Base-by-base conservation (phyloP, 1,139 yeast genomes). In the Eremothecium sinecaudum region DNA sequence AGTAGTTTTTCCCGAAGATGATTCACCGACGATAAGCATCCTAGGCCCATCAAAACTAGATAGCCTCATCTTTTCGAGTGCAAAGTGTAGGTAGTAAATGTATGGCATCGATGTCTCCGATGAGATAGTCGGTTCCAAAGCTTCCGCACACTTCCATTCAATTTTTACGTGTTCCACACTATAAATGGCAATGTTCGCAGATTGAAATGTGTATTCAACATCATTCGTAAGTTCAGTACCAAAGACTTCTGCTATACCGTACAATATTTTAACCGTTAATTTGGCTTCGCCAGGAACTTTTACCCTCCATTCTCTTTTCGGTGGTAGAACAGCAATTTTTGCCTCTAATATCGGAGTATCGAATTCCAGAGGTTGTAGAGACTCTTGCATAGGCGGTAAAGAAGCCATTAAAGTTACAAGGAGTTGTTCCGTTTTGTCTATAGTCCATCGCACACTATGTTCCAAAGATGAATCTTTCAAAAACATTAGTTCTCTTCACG, bases 151-250 rank as follows among this genome's bases (percentile, higher is more conserved):
- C 35, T 61, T 55, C 55, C 73, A 75, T 39, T 66, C 66, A 8
- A 79, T 34, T 19, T 57, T 61, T 38, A 75, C 69, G 7, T 80
- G 81, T 20, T 64, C 58, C 65, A 72, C 63, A 49, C 96, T 61
- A 64, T 70, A 69, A 38, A 90, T 41, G 46, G 75, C 67, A 48
- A 75, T 60, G 53, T 75, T 69, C 59, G 78, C 52, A 40, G 90
- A 69, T 51, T 66, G 52, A 63, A 78, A 69, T 36, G 67, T 55
- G 46, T 81, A 69, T 16, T 76, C 81, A 1, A 71, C 68, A 40
- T 81, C 84, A 22, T 67, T 63, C 2, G 96, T 83, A 21, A 90
- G 67, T 53, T 90, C 98, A 2, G 96, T 84, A 16, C 98, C 98
- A 59, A 81, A 84, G 13, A 87, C 70, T 59, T 90, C 98, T 2